phyloP scores from a whole-genome alignment of 2,329 filamentous ascomycete genomes.

The Colletotrichum sp. region DNA sequence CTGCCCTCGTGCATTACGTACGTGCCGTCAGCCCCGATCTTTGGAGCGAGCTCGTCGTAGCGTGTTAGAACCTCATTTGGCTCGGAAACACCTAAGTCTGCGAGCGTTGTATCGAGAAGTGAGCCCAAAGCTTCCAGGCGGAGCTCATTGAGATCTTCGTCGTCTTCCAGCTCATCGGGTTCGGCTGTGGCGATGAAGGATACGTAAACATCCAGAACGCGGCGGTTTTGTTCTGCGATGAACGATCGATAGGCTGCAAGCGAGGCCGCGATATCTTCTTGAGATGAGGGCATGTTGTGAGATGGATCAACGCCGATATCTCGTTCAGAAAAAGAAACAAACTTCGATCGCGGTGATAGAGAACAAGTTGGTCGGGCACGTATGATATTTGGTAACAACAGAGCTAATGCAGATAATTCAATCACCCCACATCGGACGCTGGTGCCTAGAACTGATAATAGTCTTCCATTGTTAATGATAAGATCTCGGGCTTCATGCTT shows the following conservation, averaged over 20 bases:
- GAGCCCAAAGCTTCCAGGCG: neutral
- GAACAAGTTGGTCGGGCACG: neutral
- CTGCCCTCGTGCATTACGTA: neutral
- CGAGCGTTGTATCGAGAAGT: neutral
- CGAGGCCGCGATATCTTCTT: neutral
- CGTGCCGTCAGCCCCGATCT: neutral
- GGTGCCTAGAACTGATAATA: neutral
- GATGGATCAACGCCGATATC: no score
- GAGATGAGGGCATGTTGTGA: neutral
- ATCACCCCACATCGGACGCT: neutral
- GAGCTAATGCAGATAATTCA: neutral
- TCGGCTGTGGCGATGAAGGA: neutral
- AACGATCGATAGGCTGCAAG: neutral
- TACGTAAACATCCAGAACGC: neutral
- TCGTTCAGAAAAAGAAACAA: neutral
- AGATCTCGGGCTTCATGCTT: neutral
- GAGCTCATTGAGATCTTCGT: neutral
- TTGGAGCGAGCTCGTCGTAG: neutral
- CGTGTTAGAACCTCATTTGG: neutral
- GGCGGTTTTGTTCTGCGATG: neutral
- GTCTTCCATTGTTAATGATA: neutral
- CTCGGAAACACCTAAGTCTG: neutral
- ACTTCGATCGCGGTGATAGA: accelerated
- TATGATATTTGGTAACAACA: no score
- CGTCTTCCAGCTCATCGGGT: neutral